Base-by-base conservation (phyloP, 1,284 basidiomycete genomes). In the Retiboletus fuscus region DNA sequence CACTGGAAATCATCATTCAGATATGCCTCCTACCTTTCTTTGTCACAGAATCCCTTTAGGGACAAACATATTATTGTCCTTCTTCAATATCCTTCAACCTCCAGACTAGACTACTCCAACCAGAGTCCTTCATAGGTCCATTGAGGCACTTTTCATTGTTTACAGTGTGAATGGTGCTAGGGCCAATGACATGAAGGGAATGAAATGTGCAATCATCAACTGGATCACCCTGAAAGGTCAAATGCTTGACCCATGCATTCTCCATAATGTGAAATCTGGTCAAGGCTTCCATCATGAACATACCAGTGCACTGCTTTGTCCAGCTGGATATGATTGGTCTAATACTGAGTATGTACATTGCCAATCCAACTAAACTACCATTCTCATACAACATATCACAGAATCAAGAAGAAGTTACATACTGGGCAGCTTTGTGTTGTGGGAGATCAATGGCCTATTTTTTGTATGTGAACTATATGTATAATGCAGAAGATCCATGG, bases 391-490 rank as follows among this genome's bases (percentile, higher is more conserved):
- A 53, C 51, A n/a, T 53, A 28, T 53, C 26, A n/a, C 26, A 53
- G 51, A n/a, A 53, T 53, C 26, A 53, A 53, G 51, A n/a, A 53
- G 26, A 53, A 53, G 51, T 53, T 53, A n/a, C 51, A 16, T n/a
- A 57, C 28, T 57, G 55, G 55, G 18, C 28, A 57, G 28, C 55
- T 57, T 28, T 20, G 55, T 18, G 30, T 57, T 18, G 55, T 28
- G 28, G 55, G 55, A 22, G 55, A 57, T 34, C 55, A 57, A 57
- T 57, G 55, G 55, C 55, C 55, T 15, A 22, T 57, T 57, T 57
- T 57, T 22, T 20, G 55, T 57, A 57, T 18, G 55, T n/a, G 15
- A 57, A 57, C 55, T 57, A 30, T 30, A 34, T 20, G 8, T 57
- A 57, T 30, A 28, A 57, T 16, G 55, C 30, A 30, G 55, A 57